phyloP scores from a whole-genome alignment of 768 basidiomycete genomes.

The Amanita pseudoporphyria region DNA sequence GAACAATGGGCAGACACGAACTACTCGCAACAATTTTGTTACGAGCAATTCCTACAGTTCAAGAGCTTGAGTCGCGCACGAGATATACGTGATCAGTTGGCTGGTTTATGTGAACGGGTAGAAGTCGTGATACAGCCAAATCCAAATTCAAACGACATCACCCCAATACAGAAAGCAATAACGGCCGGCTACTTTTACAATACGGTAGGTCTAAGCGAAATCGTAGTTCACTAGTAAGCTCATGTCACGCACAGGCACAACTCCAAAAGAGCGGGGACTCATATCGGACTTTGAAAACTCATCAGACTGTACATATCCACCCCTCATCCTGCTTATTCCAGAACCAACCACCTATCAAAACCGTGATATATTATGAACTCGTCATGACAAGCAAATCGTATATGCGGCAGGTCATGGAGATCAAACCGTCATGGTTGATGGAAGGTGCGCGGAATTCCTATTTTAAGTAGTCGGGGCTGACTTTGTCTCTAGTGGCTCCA shows the following conservation, averaged over 20 bases:
- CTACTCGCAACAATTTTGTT: constrained; percentile 95
- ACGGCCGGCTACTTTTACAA: constrained; percentile 96
- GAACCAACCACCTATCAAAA: constrained; percentile 86
- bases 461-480: constrained; percentile 6
- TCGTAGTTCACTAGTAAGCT: background rate
- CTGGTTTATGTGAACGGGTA: constrained; percentile 92
- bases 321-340: constrained; percentile 95
- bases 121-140: constrained; percentile 85
- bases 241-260: constrained; percentile 47
- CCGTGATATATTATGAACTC: constrained; percentile 90
- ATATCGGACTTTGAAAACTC: constrained; percentile 93
- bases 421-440: constrained; percentile 89
- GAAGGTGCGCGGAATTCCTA: constrained; percentile 51
- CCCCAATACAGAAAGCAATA: constrained; percentile 89
- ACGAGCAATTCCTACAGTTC: constrained; percentile 92
- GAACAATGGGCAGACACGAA: constrained; percentile 99
- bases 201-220: constrained; percentile 42
- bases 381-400: constrained; percentile 98
- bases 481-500: constrained; percentile 63
- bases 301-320: constrained; percentile 94
- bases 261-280: constrained; percentile 95
- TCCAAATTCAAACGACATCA: constrained; percentile 88
- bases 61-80: constrained; percentile 91
- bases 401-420: constrained; percentile 97
- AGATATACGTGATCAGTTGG: constrained; percentile 94